These are phyloP conservation scores for Annulohypoxylon moriforme DNA, from an alignment of 495 filamentous ascomycete species.

Conservation along the genomic window DNA sequence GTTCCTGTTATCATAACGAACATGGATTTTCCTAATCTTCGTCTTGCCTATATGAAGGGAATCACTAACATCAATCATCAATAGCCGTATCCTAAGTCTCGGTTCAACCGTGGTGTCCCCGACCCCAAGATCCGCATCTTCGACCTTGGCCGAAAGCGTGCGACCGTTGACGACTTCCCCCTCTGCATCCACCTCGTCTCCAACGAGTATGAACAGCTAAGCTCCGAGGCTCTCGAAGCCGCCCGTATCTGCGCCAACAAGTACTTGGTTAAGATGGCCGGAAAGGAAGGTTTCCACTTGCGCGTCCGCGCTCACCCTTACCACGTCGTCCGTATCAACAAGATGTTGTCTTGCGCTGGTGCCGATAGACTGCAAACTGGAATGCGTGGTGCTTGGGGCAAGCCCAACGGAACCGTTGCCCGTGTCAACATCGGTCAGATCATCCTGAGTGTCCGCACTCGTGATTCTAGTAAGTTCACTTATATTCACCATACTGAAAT, in stretches of 20 bases:
- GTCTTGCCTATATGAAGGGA: not conserved
- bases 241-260: constrained; percentile 99
- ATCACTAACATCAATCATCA: constrained; percentile 50
- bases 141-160: constrained; percentile 99
- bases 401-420: constrained; percentile 96
- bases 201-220: constrained; percentile 99
- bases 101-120: constrained; percentile 99
- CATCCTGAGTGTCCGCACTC: constrained; percentile 93
- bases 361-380: constrained; percentile 99
- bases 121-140: constrained; percentile 99
- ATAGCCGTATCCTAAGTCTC: constrained; percentile 98
- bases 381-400: constrained; percentile 99
- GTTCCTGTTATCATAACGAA: not conserved
- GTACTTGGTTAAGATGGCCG: constrained; percentile 96
- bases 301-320: constrained; percentile 98
- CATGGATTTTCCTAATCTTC: not conserved
- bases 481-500: not conserved
- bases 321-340: constrained; percentile 99
- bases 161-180: constrained; percentile 98
- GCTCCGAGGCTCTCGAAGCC: constrained; percentile 97
- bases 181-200: constrained; percentile 98
- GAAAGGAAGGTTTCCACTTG: constrained; percentile 99
- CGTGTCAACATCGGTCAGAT: constrained; percentile 99
- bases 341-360: constrained; percentile 99
- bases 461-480: constrained; percentile 79